Percentiles rank a stretch among this genome's conserved stretches.
Evolutionary conservation across 495 filamentous ascomycete species (phyloP).

Genomic region (Tuber calosporum): DNA sequence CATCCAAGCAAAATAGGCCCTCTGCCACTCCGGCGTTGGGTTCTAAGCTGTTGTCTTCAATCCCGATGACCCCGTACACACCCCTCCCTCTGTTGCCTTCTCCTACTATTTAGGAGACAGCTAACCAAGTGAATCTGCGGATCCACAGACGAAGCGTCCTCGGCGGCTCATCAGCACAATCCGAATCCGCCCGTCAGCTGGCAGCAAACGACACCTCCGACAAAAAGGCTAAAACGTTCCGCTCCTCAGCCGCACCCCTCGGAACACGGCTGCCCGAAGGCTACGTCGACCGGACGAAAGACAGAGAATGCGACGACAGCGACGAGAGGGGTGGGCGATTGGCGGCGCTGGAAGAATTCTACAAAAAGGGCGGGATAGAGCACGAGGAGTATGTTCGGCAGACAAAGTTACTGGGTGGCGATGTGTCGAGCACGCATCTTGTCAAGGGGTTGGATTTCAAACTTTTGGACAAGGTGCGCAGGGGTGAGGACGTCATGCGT

Average conservation of each 20-base stretch:
- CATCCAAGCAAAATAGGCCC: conserved; percentile 39
- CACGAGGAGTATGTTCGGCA: conserved; percentile 59
- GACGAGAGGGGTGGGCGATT: conserved; percentile 60
- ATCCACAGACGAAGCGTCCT: conserved; percentile 58
- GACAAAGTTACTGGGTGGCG: conserved; percentile 56
- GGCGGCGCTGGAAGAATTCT: conserved; percentile 69
- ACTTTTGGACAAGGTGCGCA: conserved; percentile 64
- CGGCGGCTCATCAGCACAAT: conserved; percentile 40
- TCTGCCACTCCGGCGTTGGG: conserved; percentile 50
- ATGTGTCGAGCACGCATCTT: conserved; percentile 69
- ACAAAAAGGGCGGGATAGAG: conserved; percentile 72
- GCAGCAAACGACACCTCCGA: conserved; percentile 57
- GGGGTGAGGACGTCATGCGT: conserved; percentile 63
- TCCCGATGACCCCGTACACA: conserved; percentile 77
- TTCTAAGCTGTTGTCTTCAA: conserved; percentile 62
- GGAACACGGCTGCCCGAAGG: conserved; percentile 70
- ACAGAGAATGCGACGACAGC: conserved; percentile 50
- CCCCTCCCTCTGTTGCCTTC: neutral
- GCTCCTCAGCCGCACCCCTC: conserved; percentile 70
- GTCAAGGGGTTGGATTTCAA: conserved; percentile 87
- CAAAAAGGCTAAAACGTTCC: conserved; percentile 61
- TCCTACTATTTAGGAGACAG: neutral
- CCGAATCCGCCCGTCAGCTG: conserved; percentile 78
- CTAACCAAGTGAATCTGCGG: conserved; percentile 1
- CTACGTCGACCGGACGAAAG: conserved; percentile 74